Base-by-base conservation (phyloP, 192 early-diverging fungal genomes). In the Diversispora eburnea region DNA sequence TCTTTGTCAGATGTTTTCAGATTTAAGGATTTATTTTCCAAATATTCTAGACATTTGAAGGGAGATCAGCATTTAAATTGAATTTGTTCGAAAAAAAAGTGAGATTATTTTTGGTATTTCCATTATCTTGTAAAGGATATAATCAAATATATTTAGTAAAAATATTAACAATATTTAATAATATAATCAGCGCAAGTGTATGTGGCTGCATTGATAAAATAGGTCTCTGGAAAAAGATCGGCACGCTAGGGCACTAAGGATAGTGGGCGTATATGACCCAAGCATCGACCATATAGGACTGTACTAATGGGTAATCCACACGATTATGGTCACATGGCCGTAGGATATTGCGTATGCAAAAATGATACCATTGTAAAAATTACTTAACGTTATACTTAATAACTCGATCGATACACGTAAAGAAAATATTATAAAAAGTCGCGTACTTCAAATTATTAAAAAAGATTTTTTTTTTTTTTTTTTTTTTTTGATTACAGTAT, bases 181-280 rank as follows among this genome's bases (percentile, higher is more conserved):
- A 45, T 63, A 25, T 12, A 25, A 46, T 41, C 41, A 41, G 33
- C 4, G 41, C 15, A 63, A 63, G 13, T 6, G 10, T 63, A 5
- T 63, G 17, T 41, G 39, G 5, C 13, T 6, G 61, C 12, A 13
- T 63, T 63, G 42, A 63, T 17, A 43, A 63, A 63, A 63, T 63
- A 63, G n/a, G 58, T 41, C 19, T 60, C 58, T 60, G 61, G 4
- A 63, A 63, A 63, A 41, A 63, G 39, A 41, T 5, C 5, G 20
- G 58, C 25, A 60, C 0, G 22, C 58, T 60, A 63, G 61, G 41
- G 61, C 42, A 13, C 61, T 63, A 63, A 13, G 60, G 8, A 51
- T 43, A 63, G 43, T 12, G 61, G 61, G 61, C 41, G 61, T 63
- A 5, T 63, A 63, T 63, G 61, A 63, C 25, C 58, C 58, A 60